Evolutionary conservation across 805 yeast genomes (phyloP), one percentile per base, ranked within the genome.

Genomic region (Zygosaccharomyces bisporus): DNA sequence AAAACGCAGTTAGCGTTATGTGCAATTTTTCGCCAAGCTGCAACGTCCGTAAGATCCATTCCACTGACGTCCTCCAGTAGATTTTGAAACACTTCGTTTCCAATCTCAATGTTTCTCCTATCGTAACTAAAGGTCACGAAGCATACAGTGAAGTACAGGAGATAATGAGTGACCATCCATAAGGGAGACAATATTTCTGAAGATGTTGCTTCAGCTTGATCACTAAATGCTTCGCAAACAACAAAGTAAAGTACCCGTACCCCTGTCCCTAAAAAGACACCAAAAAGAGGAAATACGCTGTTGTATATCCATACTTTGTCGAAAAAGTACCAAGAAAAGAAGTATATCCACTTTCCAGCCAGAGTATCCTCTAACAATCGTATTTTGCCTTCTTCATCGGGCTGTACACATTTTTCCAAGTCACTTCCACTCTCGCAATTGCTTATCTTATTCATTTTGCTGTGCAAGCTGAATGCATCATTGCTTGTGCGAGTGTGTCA

Each of bases 321-420:
- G n/a, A n/a, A n/a, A n/a, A n/a, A n/a, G n/a, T n/a, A n/a, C n/a
- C n/a, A 9, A 6, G 25, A 21, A 21, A 21, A 21, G 9, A 21
- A 21, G 25, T 21, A 21, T 21, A 9, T 6, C 9, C 8, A 9
- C 25, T 21, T 21, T 21, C 25, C 37, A 34, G 23, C 10, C 6
- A 24, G 6, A 6, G 24, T 18, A 24, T 34, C 37, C 24, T 18
- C 24, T 12, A 33, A 14, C 16, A 21, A 33, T 19, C 16, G 19
- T 33, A 33, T 33, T 36, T 12, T 6, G 32, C 12, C 17, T 16
- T 36, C 40, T 16, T 6, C 41, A 38, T 19, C 17, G 8, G 23
- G 25, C 14, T 18, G n/a, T 10, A n/a, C 19, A 38, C 41, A 27
- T 23, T 29, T 27, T 18, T 38, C 34, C 31, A 29, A 29, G 18